These are phyloP conservation scores for Plectosphaerella plurivora DNA, from an alignment of 2,329 filamentous ascomycete genomes.

Conservation along the genomic window DNA sequence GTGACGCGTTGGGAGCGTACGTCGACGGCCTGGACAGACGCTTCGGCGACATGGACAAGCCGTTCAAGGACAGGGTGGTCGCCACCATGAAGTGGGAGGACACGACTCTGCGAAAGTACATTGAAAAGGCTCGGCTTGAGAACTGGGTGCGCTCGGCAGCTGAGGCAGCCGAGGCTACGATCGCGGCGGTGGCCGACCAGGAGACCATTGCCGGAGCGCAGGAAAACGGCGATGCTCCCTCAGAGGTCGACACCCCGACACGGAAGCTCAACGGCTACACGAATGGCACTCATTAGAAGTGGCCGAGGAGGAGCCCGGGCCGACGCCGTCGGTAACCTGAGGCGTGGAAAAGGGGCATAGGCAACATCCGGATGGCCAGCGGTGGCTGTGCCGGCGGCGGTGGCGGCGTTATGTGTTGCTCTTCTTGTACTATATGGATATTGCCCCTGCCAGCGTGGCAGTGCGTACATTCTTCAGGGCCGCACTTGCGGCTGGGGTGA, in stretches of 20 bases:
- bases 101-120: constrained; percentile 54
- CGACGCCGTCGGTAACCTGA: no score
- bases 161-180: constrained; percentile 29
- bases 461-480: not conserved
- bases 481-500: no score
- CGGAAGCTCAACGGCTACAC: constrained; percentile 9
- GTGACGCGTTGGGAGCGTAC: constrained; percentile 54
- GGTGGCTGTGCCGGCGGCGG: not conserved
- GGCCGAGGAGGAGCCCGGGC: not conserved
- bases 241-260: not conserved
- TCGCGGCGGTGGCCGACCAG: constrained; percentile 26
- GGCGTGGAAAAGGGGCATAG: not conserved
- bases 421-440: not conserved
- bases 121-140: constrained; percentile 65
- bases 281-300: constrained; percentile 8
- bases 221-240: not conserved
- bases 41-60: constrained; percentile 55
- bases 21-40: constrained; percentile 58
- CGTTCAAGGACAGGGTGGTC: constrained; percentile 62
- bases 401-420: not conserved
- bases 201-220: constrained; percentile 8
- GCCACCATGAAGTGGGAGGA: constrained; percentile 73
- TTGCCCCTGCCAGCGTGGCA: not conserved
- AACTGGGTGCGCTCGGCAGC: constrained; percentile 54
- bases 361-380: not conserved